phyloP scores from a whole-genome alignment of 1,284 basidiomycete genomes.

The Earliella scabrosa region DNA sequence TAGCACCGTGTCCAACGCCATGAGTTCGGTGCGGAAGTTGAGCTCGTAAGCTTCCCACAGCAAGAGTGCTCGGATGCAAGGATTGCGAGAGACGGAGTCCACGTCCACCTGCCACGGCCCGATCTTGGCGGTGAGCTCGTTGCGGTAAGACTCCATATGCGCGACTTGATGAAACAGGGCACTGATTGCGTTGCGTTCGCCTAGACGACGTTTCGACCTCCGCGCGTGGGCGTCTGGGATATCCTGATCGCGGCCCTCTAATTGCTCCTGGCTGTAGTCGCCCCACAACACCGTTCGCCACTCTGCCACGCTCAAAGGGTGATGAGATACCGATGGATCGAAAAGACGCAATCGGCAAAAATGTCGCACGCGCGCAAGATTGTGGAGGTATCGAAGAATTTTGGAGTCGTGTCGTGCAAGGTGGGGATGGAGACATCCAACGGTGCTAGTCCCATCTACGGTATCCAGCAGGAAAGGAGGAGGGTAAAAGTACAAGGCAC shows the following conservation, averaged over 20 bases:
- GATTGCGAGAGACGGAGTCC: too few relatives aligned
- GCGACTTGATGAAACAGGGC: not conserved
- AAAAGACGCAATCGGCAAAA: not conserved
- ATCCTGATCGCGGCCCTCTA: too few relatives aligned
- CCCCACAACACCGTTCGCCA: conserved; percentile 4
- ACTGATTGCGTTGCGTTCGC: not conserved
- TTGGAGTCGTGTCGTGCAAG: not conserved
- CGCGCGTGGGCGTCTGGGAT: not conserved
- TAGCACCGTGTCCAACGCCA: not conserved
- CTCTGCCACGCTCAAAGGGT: not conserved
- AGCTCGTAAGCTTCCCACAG: conserved; percentile 6
- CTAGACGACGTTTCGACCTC: not conserved
- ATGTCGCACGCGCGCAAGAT: not conserved
- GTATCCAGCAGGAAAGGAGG: conserved; percentile 10
- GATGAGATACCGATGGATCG: not conserved
- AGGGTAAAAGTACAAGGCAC: conserved; percentile 1
- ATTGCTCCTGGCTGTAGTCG: not conserved
- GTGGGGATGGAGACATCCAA: too few relatives aligned
- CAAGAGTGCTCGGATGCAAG: not conserved
- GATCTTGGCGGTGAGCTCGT: not conserved
- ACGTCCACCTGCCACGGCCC: too few relatives aligned
- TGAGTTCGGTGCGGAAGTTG: conserved; percentile 6
- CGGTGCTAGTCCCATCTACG: not conserved
- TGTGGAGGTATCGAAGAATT: not conserved
- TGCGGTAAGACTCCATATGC: not conserved